phyloP scores from a whole-genome alignment of 2,329 filamentous ascomycete genomes.

The Cryphonectria naterciae region DNA sequence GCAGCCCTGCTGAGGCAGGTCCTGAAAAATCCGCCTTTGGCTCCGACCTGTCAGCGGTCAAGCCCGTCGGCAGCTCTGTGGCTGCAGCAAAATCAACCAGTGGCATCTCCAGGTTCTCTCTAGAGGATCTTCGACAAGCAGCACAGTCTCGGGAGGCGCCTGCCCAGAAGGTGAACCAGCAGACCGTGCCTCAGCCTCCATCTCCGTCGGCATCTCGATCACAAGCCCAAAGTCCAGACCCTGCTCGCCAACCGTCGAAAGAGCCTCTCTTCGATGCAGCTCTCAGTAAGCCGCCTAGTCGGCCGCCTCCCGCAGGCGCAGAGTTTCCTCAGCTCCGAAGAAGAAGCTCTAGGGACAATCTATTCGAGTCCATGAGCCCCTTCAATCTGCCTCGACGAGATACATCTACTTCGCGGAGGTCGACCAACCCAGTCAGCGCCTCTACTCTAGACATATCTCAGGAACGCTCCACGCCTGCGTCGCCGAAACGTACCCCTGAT shows the following conservation, averaged over 20 bases:
- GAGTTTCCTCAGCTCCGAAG: constrained; percentile 20
- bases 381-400: constrained; percentile 23
- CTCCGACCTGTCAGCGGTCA: neutral
- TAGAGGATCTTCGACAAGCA: constrained; percentile 4
- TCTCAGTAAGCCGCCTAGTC: neutral
- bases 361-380: constrained; percentile 26
- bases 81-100: constrained; percentile 10
- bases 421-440: neutral
- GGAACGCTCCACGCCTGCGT: neutral
- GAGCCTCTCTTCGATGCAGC: neutral
- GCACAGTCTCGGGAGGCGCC: neutral
- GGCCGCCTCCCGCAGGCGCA: constrained; percentile 2
- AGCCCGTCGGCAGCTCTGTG: neutral
- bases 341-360: constrained; percentile 14
- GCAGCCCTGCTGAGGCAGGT: neutral
- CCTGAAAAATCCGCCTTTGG: neutral
- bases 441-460: neutral
- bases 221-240: neutral
- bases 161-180: neutral
- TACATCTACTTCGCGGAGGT: neutral
- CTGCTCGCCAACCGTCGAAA: neutral
- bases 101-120: neutral
- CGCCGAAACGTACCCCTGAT: neutral
- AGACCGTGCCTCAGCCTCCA: neutral
- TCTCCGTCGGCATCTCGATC: neutral